Evolutionary conservation across 2,329 filamentous ascomycete genomes (phyloP).

Genomic region (Neurospora sp.): DNA sequence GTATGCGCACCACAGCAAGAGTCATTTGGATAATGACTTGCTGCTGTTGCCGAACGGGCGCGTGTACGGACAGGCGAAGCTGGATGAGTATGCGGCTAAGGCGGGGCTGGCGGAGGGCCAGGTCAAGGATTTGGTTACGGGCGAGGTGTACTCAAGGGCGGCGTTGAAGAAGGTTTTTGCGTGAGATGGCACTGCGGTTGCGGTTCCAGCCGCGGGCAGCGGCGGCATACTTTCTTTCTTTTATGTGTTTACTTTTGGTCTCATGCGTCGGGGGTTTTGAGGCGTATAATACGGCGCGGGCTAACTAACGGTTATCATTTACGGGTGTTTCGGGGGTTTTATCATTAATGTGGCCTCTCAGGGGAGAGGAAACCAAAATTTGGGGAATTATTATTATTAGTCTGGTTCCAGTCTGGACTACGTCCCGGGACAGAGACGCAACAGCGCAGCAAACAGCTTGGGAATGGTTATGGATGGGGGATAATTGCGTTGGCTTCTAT

Average conservation of each 20-base stretch:
- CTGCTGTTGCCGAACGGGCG: slow-evolving; percentile 79
- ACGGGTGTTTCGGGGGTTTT: background rate
- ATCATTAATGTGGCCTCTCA: background rate
- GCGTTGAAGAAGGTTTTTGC: slow-evolving; percentile 78
- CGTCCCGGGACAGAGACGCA: background rate
- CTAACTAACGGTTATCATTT: background rate
- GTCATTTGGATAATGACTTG: slow-evolving; percentile 75
- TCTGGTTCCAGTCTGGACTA: background rate
- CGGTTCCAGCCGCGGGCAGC: background rate
- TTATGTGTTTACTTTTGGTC: no score
- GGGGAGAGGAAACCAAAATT: background rate
- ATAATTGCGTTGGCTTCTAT: no score
- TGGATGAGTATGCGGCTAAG: slow-evolving; percentile 72
- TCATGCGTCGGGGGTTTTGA: no score
- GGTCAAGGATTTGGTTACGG: slow-evolving; percentile 71
- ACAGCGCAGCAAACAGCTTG: background rate
- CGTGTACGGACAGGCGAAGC: slow-evolving; percentile 67
- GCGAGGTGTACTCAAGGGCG: slow-evolving; percentile 51
- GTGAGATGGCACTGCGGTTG: background rate
- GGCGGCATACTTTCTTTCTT: no score
- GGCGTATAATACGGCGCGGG: background rate
- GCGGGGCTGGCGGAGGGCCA: slow-evolving; percentile 55
- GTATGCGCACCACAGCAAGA: slow-evolving; percentile 92
- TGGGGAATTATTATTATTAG: background rate
- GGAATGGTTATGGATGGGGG: background rate